Conservation (phyloP, 2,329 filamentous ascomycete species). For the Chalaropsis thielavioides region DNA sequence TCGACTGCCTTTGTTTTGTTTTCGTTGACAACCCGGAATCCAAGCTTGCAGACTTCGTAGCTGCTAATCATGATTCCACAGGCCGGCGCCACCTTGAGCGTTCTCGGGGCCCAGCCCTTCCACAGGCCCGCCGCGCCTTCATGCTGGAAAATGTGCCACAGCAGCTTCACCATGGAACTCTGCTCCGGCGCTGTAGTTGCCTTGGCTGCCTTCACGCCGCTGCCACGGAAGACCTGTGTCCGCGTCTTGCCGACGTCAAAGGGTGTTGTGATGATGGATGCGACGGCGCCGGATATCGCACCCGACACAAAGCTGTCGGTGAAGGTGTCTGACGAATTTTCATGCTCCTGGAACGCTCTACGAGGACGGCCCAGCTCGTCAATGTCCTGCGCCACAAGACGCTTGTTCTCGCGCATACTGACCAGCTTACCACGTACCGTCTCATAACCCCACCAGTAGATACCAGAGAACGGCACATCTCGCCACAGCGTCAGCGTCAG, state of each 20-base stretch:
- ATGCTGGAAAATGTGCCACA: slow-evolving; percentile 81
- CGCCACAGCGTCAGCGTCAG: slow-evolving; percentile 86
- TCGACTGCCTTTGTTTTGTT: slow-evolving; percentile 20
- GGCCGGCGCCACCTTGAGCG: slow-evolving; percentile 84
- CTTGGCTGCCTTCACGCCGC: slow-evolving; percentile 23
- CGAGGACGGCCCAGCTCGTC: slow-evolving; percentile 21
- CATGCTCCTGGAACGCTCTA: slow-evolving; percentile 45
- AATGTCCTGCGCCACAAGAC: slow-evolving; percentile 6
- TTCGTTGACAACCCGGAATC: slow-evolving; percentile 62
- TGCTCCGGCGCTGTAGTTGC: slow-evolving; percentile 52
- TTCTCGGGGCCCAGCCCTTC: slow-evolving; percentile 80
- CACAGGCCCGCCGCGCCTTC: slow-evolving; percentile 74
- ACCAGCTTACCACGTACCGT: slow-evolving; percentile 57
- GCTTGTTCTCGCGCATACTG: slow-evolving; percentile 31
- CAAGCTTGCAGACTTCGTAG: slow-evolving; percentile 89
- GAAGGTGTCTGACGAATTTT: slow-evolving; percentile 65
- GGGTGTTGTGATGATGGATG: slow-evolving; percentile 79
- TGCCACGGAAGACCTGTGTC: slow-evolving; percentile 66
- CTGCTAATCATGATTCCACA: slow-evolving; percentile 99
- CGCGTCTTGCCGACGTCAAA: slow-evolving; percentile 97
- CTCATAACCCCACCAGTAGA: slow-evolving; percentile 99
- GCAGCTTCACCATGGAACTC: slow-evolving; percentile 60
- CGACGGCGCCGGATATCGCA: slow-evolving; percentile 66
- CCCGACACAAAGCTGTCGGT: slow-evolving; percentile 82
- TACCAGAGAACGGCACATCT: slow-evolving; percentile 88